These are phyloP conservation scores for Gossypium bickii DNA, from an alignment of 345 rosid genomes.

Conservation along the genomic window DNA sequence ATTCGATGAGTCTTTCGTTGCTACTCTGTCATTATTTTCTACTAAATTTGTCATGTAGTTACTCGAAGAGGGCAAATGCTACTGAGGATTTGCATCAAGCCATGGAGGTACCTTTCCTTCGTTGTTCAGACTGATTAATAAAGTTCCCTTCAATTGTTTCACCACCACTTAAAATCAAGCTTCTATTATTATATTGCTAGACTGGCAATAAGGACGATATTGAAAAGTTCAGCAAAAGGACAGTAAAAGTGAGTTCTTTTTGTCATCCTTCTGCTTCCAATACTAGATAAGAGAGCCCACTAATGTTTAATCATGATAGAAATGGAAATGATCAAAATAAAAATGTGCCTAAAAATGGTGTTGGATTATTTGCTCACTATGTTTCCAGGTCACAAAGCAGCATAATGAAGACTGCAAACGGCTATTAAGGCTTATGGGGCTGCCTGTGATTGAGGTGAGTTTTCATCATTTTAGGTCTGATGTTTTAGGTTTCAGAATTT, in stretches of 20 bases:
- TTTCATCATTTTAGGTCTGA: constrained; percentile 9
- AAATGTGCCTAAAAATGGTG: not conserved
- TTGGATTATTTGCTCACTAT: constrained; percentile 12
- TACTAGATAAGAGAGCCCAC: not conserved
- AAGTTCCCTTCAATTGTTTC: not conserved
- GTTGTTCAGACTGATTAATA: not conserved
- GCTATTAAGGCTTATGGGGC: constrained; percentile 85
- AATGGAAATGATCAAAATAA: not conserved
- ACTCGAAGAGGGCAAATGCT: constrained; percentile 78
- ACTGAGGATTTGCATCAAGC: constrained; percentile 62
- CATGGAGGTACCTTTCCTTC: constrained; percentile 41
- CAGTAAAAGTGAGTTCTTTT: constrained; percentile 59
- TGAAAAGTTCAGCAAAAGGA: constrained; percentile 89
- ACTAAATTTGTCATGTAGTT: constrained; percentile 39
- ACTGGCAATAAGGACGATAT: constrained; percentile 79
- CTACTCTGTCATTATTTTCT: constrained; percentile 4
- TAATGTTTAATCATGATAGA: not conserved
- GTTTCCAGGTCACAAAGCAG: constrained; percentile 68
- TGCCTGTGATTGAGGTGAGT: constrained; percentile 82
- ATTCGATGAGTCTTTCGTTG: not conserved
- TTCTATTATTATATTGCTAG: constrained; percentile 32
- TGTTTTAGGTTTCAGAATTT: not conserved
- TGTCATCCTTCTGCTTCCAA: not conserved
- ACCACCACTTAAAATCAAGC: not conserved
- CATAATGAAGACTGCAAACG: constrained; percentile 93